Conservation (phyloP, 352 stramenopile genomes). For the Phytopythium delawarense region DNA sequence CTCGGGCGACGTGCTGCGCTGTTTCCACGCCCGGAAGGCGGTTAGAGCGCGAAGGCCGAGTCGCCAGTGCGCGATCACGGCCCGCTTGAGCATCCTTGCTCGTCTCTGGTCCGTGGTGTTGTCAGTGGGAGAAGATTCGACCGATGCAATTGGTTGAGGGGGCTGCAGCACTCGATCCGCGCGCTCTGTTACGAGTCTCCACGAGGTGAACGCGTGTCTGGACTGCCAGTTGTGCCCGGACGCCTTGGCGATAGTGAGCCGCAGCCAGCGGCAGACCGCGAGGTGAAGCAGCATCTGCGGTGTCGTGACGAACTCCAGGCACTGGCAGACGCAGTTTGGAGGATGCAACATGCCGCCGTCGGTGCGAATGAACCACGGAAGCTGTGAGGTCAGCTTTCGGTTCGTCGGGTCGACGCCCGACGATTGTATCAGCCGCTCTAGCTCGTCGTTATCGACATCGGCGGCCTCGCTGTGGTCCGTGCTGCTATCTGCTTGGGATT, state of each 20-base stretch:
- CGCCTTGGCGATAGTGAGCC: constrained; percentile 4
- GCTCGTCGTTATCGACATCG: background rate
- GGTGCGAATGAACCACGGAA: constrained; percentile 25
- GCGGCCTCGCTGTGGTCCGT: background rate
- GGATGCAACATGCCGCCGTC: constrained; percentile 30
- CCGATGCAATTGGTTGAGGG: background rate
- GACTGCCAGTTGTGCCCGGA: background rate
- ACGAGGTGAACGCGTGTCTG: background rate
- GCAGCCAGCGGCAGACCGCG: constrained; percentile 31
- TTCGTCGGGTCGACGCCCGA: background rate
- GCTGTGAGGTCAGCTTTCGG: background rate
- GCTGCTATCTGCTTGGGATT: background rate
- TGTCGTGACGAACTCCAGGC: constrained; percentile 8
- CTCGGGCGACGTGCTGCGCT: constrained; percentile 10
- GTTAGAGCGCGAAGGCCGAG: constrained; percentile 19
- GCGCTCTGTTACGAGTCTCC: background rate
- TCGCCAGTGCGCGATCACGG: constrained; percentile 31
- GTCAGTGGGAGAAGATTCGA: background rate
- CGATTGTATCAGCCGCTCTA: background rate
- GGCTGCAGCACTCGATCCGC: background rate
- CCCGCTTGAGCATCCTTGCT: background rate
- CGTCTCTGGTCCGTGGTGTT: background rate
- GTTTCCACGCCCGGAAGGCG: constrained; percentile 38
- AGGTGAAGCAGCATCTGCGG: constrained; percentile 15
- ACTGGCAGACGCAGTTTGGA: constrained; percentile 22